phyloP scores from a whole-genome alignment of 768 basidiomycete genomes.

The Mrakia gelida region DNA sequence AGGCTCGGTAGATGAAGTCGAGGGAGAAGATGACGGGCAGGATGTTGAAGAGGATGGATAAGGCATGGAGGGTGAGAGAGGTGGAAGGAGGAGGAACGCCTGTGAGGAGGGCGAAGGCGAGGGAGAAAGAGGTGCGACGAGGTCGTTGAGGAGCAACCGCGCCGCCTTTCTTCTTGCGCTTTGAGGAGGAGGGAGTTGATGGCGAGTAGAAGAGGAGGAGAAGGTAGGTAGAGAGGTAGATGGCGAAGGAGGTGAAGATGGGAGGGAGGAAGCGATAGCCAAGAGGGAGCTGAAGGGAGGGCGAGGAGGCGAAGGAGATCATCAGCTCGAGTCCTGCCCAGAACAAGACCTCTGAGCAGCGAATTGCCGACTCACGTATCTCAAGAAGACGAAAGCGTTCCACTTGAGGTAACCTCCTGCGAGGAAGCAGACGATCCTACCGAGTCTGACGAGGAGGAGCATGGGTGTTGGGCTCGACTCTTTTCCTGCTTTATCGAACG shows the following conservation, averaged over 20 bases:
- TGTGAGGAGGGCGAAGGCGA: not conserved
- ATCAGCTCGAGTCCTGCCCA: not conserved
- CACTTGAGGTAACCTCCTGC: not conserved
- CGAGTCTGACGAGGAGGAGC: not conserved
- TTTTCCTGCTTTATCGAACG: not conserved
- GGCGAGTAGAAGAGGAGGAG: not conserved
- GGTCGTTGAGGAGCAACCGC: not conserved
- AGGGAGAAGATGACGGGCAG: not conserved
- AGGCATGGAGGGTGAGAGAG: not conserved
- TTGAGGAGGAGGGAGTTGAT: not conserved
- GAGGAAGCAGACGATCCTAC: not conserved
- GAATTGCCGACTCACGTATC: not conserved
- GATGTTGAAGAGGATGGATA: not conserved
- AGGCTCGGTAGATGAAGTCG: not conserved
- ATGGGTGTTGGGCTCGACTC: too few species aligned
- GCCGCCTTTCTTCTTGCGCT: not conserved
- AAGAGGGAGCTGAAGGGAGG: not conserved
- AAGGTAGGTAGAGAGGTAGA: not conserved
- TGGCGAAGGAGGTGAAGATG: not conserved
- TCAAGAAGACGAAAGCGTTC: not conserved
- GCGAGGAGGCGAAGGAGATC: not conserved
- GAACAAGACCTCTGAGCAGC: not conserved
- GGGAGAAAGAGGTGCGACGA: not conserved
- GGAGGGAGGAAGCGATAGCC: not conserved
- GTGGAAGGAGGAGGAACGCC: not conserved